Conservation (phyloP, 225 moss, liverwort and hornwort genomes). For the Lunularia cruciata region DNA sequence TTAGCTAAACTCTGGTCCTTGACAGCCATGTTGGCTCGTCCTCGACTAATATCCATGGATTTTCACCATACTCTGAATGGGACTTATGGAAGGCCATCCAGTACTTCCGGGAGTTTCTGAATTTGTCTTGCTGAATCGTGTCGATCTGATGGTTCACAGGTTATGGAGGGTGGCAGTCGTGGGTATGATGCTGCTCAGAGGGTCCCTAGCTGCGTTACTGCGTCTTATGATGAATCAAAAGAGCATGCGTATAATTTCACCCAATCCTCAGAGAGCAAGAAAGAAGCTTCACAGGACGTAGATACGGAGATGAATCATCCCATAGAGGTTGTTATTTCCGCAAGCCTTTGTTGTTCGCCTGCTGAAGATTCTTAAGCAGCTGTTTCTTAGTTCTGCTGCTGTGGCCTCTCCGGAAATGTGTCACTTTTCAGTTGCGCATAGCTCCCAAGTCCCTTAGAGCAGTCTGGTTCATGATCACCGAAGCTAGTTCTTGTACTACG, state of each 20-base stretch:
- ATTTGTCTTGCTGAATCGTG: constrained; percentile 25
- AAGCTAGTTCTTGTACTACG: no score
- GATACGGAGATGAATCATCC: constrained; percentile 18
- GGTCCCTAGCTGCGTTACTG: constrained; percentile 32
- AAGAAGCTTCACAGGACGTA: constrained; percentile 26
- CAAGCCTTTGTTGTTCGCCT: constrained; percentile 12
- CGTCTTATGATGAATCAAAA: constrained; percentile 32
- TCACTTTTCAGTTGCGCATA: no score
- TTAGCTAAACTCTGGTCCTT: neutral
- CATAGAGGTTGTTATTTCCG: constrained; percentile 25
- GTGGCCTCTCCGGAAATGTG: no score
- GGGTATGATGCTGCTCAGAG: constrained; percentile 26
- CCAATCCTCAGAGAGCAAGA: constrained; percentile 34
- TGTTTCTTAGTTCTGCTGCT: no score
- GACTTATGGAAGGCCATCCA: neutral
- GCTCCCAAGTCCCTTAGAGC: no score
- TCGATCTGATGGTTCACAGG: constrained; percentile 42
- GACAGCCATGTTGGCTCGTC: neutral
- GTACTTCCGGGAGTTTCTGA: neutral
- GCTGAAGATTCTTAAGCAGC: no score
- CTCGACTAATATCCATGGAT: neutral
- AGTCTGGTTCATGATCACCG: no score
- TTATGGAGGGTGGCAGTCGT: constrained; percentile 32
- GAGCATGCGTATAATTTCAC: constrained; percentile 36
- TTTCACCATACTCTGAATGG: neutral